phyloP scores from a whole-genome alignment of 495 filamentous ascomycete genomes.

The Ramalina intermedia region DNA sequence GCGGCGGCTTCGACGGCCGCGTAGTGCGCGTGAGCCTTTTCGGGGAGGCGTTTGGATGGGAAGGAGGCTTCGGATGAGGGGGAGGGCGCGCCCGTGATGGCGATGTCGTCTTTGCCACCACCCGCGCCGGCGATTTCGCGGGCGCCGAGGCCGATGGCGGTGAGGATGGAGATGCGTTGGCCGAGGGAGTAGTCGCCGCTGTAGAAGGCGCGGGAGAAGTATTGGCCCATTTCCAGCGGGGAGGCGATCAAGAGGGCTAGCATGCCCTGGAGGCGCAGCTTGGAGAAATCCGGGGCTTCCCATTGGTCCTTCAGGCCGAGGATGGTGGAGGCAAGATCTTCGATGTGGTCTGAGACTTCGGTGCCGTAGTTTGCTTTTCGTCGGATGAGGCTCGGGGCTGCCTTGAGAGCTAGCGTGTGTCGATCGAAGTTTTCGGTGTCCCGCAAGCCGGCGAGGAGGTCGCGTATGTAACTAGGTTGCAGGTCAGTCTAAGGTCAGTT shows the following conservation, averaged over 20 bases:
- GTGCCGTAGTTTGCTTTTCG: constrained; percentile 78
- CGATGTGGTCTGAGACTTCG: constrained; percentile 69
- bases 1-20: constrained; percentile 20
- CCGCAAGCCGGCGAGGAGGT: constrained; percentile 63
- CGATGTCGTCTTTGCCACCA: constrained; percentile 43
- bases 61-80: constrained; percentile 35
- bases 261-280: constrained; percentile 67
- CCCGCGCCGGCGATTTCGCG: constrained; percentile 76
- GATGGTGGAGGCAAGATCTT: constrained; percentile 63
- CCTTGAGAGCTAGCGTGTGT: constrained; percentile 62
- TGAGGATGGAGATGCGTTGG: constrained; percentile 69
- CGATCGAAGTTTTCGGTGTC: constrained; percentile 74
- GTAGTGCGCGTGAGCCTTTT: constrained; percentile 37
- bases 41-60: constrained; percentile 59
- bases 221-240: constrained; percentile 62
- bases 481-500: constrained; percentile 13
- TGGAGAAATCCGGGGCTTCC: constrained; percentile 59
- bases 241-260: constrained; percentile 66
- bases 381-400: constrained; percentile 67
- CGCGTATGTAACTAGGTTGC: constrained; percentile 56
- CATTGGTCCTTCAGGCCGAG: constrained; percentile 71
- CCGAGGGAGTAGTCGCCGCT: constrained; percentile 78
- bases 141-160: constrained; percentile 67
- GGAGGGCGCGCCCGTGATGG: constrained; percentile 23
- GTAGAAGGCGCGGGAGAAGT: constrained; percentile 77